Base-by-base conservation (phyloP, 2,329 filamentous ascomycete genomes). In the Monosporascus sp. region DNA sequence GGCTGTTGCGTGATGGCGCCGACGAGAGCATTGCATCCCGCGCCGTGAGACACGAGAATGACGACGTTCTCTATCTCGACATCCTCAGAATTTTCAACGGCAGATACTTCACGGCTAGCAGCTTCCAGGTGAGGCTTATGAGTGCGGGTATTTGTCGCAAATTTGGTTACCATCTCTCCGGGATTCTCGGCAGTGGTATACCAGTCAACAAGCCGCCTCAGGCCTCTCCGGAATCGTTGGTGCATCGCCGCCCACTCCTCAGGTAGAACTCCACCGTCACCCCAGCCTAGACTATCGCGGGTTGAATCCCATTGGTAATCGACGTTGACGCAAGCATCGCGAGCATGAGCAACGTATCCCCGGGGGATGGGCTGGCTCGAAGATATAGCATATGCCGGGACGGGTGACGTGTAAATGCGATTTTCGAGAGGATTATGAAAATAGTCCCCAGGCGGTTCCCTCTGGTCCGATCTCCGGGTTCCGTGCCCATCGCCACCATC, bases 221-320 rank as follows among this genome's bases (percentile, higher is more conserved):
- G 71, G 1, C 93, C 93, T 56, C 78, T 82, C 38, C 91, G 82
- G 64, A 97, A 96, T 22, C 94, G 83, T 66, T 86, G 87, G 71
- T 99, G 94, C 94, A 99, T 97, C 3, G 85, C 79, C 31, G 90
- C 88, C 94, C 94, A 99, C 71, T 97, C 94, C 70, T 99, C 94
- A 1, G 90, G 91, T 62, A 90, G 89, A 44, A 87, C 81, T 40
- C 93, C 94, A 9, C 93, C 93, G 63, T 91, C 86, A 7, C 92
- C 93, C 88, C 94, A 97, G 57, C 86, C 78, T 44, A 90, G 79
- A 0, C 89, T 84, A 3, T 80, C 75, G 16, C 88, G 81, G 79
- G 92, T 93, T 55, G 92, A 97, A 66, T 99, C 92, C 93, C 94
- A 99, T 63, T 93, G 88, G 64, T 90, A 95, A 70, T 99, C 94